Percentiles rank a stretch among this genome's conserved stretches.
phyloP scores from a whole-genome alignment of 768 basidiomycete species.

The Xerocomus spinulosus region DNA sequence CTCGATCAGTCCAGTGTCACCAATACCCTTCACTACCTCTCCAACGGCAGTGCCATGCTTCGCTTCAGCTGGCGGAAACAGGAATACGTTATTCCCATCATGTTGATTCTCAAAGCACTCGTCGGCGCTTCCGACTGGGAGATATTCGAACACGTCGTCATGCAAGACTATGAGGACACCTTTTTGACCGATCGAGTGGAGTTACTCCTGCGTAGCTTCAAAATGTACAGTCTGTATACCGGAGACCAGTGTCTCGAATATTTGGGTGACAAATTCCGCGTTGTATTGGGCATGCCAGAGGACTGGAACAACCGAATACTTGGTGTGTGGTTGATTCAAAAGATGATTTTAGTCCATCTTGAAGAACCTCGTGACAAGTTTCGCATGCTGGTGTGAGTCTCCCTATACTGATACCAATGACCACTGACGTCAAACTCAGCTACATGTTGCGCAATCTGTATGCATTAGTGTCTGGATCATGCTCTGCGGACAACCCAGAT shows the following conservation, averaged over 20 bases:
- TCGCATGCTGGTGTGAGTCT: slow-evolving; percentile 75
- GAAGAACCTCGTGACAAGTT: slow-evolving; percentile 89
- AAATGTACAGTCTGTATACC: slow-evolving; percentile 83
- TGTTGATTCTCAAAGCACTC: slow-evolving; percentile 92
- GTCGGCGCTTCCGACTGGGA: slow-evolving; percentile 90
- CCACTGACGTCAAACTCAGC: slow-evolving; percentile 38
- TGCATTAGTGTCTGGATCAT: slow-evolving; percentile 82
- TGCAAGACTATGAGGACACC: slow-evolving; percentile 95
- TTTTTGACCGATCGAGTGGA: slow-evolving; percentile 98
- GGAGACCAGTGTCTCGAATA: slow-evolving; percentile 91
- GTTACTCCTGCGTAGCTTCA: slow-evolving; percentile 89
- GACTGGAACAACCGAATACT: slow-evolving; percentile 85
- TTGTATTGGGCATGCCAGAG: slow-evolving; percentile 86
- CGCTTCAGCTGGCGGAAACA: slow-evolving; percentile 97
- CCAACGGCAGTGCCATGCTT: slow-evolving; percentile 94
- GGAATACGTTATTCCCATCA: slow-evolving; percentile 97
- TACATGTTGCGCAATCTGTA: slow-evolving; percentile 98
- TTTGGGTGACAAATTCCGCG: slow-evolving; percentile 93
- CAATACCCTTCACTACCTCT: slow-evolving; percentile 96
- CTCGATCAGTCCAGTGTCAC: slow-evolving; percentile 91
- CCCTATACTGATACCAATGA: neutral
- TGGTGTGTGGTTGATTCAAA: slow-evolving; percentile 78
- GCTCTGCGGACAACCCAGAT: slow-evolving; percentile 94
- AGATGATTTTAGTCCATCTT: slow-evolving; percentile 87
- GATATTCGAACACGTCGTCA: slow-evolving; percentile 93